Evolutionary conservation across 306 rosid species (phyloP).

Genomic region (Sechiopsis laciniata): DNA sequence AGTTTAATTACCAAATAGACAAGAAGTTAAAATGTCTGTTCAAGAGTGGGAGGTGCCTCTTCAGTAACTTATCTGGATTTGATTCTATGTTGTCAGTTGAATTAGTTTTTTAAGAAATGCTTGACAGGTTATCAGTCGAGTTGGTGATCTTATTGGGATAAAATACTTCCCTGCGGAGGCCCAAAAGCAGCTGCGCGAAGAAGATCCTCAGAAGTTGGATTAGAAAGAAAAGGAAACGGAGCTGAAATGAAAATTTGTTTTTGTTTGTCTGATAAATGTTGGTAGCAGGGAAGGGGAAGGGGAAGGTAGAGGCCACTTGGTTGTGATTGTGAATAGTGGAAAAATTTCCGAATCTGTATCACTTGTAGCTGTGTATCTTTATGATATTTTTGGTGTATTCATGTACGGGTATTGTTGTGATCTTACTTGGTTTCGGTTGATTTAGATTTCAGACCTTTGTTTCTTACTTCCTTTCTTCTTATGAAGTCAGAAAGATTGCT

Average conservation of each 20-base stretch:
- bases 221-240: conserved; percentile 14
- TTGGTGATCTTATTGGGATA: conserved; percentile 78
- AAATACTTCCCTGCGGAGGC: conserved; percentile 85
- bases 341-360: not conserved
- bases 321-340: conserved; percentile 19
- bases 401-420: conserved; percentile 9
- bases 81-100: not conserved
- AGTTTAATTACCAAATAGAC: no score
- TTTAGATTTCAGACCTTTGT: not conserved
- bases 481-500: no score
- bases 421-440: no score
- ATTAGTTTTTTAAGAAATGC: not conserved
- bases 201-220: conserved; percentile 25
- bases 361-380: conserved; percentile 2
- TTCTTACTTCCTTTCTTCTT: conserved; percentile 11
- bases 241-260: not conserved
- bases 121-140: conserved; percentile 62
- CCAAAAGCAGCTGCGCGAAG: conserved; percentile 36
- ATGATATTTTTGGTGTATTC: conserved; percentile 11
- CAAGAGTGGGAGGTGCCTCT: not conserved
- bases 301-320: conserved; percentile 15
- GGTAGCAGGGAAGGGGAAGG: not conserved
- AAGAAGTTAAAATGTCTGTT: no score
- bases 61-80: not conserved
- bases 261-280: not conserved